Evolutionary conservation across 352 stramenopile species (phyloP), one percentile per base, ranked within the genome.

Genomic region (Phytophthora brassicae): DNA sequence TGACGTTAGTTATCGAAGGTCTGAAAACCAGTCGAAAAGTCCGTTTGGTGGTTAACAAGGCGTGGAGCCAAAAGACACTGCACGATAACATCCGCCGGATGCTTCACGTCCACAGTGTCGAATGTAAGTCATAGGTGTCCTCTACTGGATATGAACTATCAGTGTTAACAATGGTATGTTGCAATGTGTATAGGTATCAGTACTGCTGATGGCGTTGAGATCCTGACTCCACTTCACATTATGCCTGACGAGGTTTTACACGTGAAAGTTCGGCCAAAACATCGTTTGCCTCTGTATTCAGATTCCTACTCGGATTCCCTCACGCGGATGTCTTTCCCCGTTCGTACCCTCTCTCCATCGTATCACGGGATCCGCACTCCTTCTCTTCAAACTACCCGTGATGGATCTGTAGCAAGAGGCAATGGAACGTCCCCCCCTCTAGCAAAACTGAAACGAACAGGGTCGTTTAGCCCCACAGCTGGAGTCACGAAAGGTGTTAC

Each of bases 201-300:
- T 19, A 84, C 75, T 6, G 51, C 58, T 1, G 84, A 93, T 49
- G 78, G 75, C 17, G 60, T 74, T 0, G 82, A 93, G 29, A 77
- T 95, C 4, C 47, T 95, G 52, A 89, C 82, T 33, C 81, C 81
- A 11, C 64, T 87, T 41, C 79, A 95, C 52, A 90, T 95, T 50
- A 71, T 90, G 24, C 67, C 77, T 0, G 74, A 87, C 26, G 86
- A 95, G 66, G 68, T 84, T 3, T 55, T 95, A 33, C 64, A 88
- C 17, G 84, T 93, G 7, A 79, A 77, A 24, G 81, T 91, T 20
- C 76, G 78, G 51, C 62, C 80, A 24, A 92, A 90, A 48, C 57
- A 75, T 33, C 61, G 77, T 3, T 17, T 76, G 22, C 63, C 74
- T 12, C 24, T 68, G 31, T 71, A 66, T 26, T 56, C 60, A n/a